These are phyloP conservation scores for Fusarium nelsonii DNA, from an alignment of 2,329 filamentous ascomycete genomes.

Conservation along the genomic window DNA sequence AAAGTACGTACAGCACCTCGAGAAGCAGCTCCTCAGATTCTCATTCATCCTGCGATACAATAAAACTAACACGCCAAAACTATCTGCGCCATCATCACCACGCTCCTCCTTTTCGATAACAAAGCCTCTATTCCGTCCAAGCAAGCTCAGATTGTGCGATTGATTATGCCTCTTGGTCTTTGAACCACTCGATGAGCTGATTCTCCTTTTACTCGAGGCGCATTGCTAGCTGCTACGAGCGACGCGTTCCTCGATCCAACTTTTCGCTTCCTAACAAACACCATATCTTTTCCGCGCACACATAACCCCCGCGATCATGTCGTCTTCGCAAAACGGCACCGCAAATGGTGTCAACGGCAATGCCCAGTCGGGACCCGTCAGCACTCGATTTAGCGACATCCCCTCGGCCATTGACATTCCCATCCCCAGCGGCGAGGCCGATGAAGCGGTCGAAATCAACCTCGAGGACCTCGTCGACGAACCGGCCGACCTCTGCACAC, in stretches of 20 bases:
- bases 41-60: constrained; percentile 37
- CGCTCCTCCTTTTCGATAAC: constrained; percentile 13
- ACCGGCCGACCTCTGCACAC: constrained; percentile 91
- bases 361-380: constrained; percentile 54
- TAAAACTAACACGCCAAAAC: constrained; percentile 43
- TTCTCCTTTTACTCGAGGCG: constrained; percentile 49
- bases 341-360: constrained; percentile 60
- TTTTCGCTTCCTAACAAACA: constrained; percentile 33
- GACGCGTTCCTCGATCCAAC: constrained; percentile 49
- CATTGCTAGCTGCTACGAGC: constrained; percentile 48
- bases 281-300: constrained; percentile 15
- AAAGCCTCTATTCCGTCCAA: not conserved
- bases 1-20: constrained; percentile 24
- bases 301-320: constrained; percentile 51
- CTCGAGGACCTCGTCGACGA: constrained; percentile 92
- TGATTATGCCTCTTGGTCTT: constrained; percentile 46
- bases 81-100: constrained; percentile 27
- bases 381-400: constrained; percentile 73
- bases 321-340: constrained; percentile 58
- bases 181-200: constrained; percentile 48
- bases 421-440: constrained; percentile 72
- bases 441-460: constrained; percentile 89
- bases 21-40: constrained; percentile 35
- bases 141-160: constrained; percentile 24
- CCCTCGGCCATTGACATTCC: constrained; percentile 75